phyloP scores from a whole-genome alignment of 176 grass and related monocot species.

The Eleusine coracana region DNA sequence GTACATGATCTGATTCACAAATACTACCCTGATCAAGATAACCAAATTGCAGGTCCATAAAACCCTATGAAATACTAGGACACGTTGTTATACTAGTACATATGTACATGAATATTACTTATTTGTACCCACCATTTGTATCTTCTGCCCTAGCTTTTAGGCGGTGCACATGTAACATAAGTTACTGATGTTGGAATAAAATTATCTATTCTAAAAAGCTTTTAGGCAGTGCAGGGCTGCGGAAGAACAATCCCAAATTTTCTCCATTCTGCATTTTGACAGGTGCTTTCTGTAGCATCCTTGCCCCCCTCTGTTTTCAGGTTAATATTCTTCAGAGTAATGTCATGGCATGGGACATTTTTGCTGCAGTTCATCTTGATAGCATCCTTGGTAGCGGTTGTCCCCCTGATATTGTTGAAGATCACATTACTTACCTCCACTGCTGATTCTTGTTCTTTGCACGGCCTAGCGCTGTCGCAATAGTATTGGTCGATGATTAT shows the following conservation, averaged over 20 bases:
- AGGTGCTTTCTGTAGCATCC: too few relatives aligned
- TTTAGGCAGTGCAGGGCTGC: conserved; percentile 39
- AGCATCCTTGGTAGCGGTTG: conserved; percentile 52
- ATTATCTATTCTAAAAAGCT: neutral
- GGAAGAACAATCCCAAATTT: conserved; percentile 40
- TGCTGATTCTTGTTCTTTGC: conserved; percentile 24
- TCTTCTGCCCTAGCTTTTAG: neutral
- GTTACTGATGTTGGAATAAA: too few relatives aligned
- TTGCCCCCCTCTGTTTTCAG: conserved; percentile 6
- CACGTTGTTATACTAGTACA: too few relatives aligned
- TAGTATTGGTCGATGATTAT: conserved; percentile 71
- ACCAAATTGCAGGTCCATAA: too few relatives aligned
- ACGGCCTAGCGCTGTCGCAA: conserved; percentile 30
- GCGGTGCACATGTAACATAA: conserved; percentile 18
- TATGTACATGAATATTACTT: too few relatives aligned
- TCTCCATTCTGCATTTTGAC: too few relatives aligned
- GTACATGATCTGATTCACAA: too few relatives aligned
- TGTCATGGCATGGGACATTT: conserved; percentile 30
- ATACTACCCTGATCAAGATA: too few relatives aligned
- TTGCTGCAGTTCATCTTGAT: conserved; percentile 57
- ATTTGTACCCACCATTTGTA: too few relatives aligned
- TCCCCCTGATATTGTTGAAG: conserved; percentile 74
- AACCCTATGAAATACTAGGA: too few relatives aligned
- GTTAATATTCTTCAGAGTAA: conserved; percentile 55
- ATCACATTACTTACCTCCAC: conserved; percentile 57